Conservation (phyloP, 805 yeast genomes). For the Spathaspora passalidarum region DNA sequence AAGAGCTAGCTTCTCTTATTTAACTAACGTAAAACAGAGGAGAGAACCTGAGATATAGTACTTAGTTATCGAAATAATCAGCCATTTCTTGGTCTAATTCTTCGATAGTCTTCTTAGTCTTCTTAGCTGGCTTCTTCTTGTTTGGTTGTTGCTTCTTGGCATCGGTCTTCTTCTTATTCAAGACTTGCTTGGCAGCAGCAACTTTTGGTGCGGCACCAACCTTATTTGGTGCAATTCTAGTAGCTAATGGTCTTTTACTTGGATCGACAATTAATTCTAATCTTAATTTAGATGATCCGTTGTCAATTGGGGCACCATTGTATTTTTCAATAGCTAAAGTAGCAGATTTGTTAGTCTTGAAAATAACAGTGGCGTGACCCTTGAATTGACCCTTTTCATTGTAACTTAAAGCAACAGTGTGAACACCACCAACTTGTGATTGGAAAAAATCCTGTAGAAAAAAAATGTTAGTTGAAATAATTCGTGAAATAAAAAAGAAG, state of each 20-base stretch:
- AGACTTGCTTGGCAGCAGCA: slow-evolving; percentile 12
- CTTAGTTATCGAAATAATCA: slow-evolving; percentile 60
- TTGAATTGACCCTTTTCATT: slow-evolving; percentile 86
- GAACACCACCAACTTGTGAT: slow-evolving; percentile 83
- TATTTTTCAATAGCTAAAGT: slow-evolving; percentile 74
- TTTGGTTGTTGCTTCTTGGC: slow-evolving; percentile 29
- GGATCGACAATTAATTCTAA: slow-evolving; percentile 86
- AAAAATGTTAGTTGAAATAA: slow-evolving; percentile 7
- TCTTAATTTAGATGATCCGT: slow-evolving; percentile 73
- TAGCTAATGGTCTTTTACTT: slow-evolving; percentile 65
- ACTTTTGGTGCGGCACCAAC: slow-evolving; percentile 23
- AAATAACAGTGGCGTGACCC: slow-evolving; percentile 87
- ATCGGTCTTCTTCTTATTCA: slow-evolving; percentile 6
- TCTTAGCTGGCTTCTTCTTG: slow-evolving; percentile 41
- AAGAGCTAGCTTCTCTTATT: neutral
- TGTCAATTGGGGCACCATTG: slow-evolving; percentile 92
- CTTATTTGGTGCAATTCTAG: slow-evolving; percentile 63
- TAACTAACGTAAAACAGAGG: neutral
- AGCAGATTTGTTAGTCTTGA: slow-evolving; percentile 69
- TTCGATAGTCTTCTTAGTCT: slow-evolving; percentile 71
- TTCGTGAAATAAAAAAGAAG: neutral
- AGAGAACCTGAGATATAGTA: neutral
- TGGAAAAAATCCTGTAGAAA: slow-evolving; percentile 75
- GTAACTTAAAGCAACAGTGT: slow-evolving; percentile 67
- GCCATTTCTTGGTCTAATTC: slow-evolving; percentile 98